A percentile compares a stretch with the other conserved stretches of the same genome.
phyloP scores from a whole-genome alignment of 2,329 filamentous ascomycete species.

The Torrubiella hemipterigena region DNA sequence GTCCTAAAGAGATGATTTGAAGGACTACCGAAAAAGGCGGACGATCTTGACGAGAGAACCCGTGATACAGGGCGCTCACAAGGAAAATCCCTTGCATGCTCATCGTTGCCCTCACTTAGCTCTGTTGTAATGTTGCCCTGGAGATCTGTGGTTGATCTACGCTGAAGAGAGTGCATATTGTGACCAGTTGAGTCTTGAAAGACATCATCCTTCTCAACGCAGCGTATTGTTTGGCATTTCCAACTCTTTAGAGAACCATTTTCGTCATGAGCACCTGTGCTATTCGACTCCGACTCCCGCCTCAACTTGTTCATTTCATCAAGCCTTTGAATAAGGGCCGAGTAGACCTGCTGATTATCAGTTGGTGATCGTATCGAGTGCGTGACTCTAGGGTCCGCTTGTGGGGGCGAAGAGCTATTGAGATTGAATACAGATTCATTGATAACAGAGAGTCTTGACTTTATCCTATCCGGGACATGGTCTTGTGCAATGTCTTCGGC shows the following conservation, averaged over 20 bases:
- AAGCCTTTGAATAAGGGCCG: conserved; percentile 48
- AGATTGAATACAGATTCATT: conserved; percentile 42
- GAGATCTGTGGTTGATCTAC: no score
- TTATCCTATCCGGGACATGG: conserved; percentile 38
- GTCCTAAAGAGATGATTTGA: conserved; percentile 39
- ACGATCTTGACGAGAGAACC: conserved; percentile 17
- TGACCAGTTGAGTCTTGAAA: conserved; percentile 16
- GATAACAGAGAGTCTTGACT: conserved; percentile 52
- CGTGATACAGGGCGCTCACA: no score
- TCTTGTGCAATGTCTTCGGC: conserved; percentile 27
- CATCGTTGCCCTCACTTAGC: no score
- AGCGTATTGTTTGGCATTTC: conserved; percentile 19
- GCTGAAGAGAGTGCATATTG: no score
- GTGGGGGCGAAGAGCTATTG: background rate
- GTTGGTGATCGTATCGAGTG: conserved; percentile 17
- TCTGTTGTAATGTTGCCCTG: no score
- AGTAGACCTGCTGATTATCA: conserved; percentile 49
- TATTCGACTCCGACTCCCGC: background rate
- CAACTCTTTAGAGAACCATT: conserved; percentile 5
- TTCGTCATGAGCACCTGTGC: background rate
- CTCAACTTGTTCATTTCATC: conserved; percentile 20
- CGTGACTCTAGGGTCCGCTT: background rate
- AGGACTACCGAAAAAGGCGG: conserved; percentile 40
- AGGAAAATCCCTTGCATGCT: no score
- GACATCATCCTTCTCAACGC: conserved; percentile 21